A percentile compares a stretch with the other conserved stretches of the same genome.
Conservation (phyloP, 768 basidiomycete genomes). For the Boletus sp. region DNA sequence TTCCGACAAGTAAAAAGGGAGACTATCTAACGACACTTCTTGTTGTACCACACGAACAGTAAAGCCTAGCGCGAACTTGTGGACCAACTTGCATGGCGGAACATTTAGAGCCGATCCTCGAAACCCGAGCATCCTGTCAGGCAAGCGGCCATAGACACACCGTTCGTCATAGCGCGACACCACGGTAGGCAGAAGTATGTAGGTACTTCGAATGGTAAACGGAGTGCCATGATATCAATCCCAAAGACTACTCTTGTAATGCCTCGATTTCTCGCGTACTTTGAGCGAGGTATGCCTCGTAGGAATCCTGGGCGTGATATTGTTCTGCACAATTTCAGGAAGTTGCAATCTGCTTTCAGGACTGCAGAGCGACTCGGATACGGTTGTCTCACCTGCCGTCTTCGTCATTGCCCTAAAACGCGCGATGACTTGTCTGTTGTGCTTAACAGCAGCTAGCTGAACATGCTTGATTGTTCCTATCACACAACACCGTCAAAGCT, state of each 20-base stretch:
- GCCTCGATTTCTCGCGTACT: constrained; percentile 62
- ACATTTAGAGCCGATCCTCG: no score
- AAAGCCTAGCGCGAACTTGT: no score
- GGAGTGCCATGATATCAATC: not conserved
- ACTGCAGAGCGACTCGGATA: not conserved
- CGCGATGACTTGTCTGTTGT: constrained; percentile 70
- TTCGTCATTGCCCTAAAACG: constrained; percentile 56
- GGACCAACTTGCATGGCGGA: not conserved
- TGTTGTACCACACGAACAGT: not conserved
- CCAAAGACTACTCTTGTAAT: constrained; percentile 52
- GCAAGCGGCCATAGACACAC: no score
- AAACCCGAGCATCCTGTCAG: not conserved
- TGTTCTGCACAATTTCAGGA: constrained; percentile 34
- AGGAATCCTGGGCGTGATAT: constrained; percentile 52
- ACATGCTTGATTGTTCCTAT: constrained; percentile 85
- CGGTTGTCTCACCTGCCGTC: constrained; percentile 42
- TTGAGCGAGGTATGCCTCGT: constrained; percentile 52
- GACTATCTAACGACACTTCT: not conserved
- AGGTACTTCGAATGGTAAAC: not conserved
- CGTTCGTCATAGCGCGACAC: not conserved
- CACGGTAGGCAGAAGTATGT: not conserved
- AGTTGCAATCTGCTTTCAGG: not conserved
- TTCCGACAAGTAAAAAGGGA: no score
- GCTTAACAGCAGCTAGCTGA: constrained; percentile 70
- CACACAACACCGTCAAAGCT: not conserved